Evolutionary conservation across 1,284 basidiomycete species (phyloP).

Genomic region (Ustilago xerochloae): DNA sequence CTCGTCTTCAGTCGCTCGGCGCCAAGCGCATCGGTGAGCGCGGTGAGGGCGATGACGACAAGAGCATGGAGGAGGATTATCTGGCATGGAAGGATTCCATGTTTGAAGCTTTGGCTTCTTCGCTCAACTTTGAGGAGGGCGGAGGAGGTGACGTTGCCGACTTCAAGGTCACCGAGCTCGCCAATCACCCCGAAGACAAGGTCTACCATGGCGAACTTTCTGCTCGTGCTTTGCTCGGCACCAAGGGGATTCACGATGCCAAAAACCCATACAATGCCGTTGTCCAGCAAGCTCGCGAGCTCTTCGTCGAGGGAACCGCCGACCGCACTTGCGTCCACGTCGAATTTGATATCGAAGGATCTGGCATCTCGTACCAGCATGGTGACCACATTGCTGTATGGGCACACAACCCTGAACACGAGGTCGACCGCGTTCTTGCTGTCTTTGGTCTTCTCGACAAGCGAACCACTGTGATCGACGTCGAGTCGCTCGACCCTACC

Average conservation of each 20-base stretch:
- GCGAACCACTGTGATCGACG: slow-evolving; percentile 83
- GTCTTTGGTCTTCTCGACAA: slow-evolving; percentile 80
- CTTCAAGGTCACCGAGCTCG: slow-evolving; percentile 87
- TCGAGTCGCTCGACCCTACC: slow-evolving; percentile 92
- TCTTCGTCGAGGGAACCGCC: slow-evolving; percentile 77
- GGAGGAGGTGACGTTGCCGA: slow-evolving; percentile 94
- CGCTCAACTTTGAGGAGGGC: slow-evolving; percentile 91
- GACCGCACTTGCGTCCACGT: slow-evolving; percentile 95
- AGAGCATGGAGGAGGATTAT: slow-evolving; percentile 99
- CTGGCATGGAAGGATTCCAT: slow-evolving; percentile 99
- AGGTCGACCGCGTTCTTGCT: slow-evolving; percentile 88
- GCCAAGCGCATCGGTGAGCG: slow-evolving; percentile 86
- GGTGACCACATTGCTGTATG: slow-evolving; percentile 98
- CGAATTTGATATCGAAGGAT: slow-evolving; percentile 93
- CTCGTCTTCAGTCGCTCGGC: slow-evolving; percentile 80
- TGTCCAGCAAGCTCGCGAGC: slow-evolving; percentile 80
- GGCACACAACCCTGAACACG: slow-evolving; percentile 91
- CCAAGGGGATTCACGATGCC: slow-evolving; percentile 92
- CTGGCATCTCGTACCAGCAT: slow-evolving; percentile 97
- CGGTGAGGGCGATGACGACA: slow-evolving; percentile 98
- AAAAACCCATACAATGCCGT: slow-evolving; percentile 96
- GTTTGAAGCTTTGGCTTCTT: slow-evolving; percentile 86
- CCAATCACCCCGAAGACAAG: slow-evolving; percentile 62
- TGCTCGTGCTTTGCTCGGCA: slow-evolving; percentile 80
- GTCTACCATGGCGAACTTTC: slow-evolving; percentile 67